phyloP scores from a whole-genome alignment of 2,329 filamentous ascomycete genomes.

The Calycina herbarum region DNA sequence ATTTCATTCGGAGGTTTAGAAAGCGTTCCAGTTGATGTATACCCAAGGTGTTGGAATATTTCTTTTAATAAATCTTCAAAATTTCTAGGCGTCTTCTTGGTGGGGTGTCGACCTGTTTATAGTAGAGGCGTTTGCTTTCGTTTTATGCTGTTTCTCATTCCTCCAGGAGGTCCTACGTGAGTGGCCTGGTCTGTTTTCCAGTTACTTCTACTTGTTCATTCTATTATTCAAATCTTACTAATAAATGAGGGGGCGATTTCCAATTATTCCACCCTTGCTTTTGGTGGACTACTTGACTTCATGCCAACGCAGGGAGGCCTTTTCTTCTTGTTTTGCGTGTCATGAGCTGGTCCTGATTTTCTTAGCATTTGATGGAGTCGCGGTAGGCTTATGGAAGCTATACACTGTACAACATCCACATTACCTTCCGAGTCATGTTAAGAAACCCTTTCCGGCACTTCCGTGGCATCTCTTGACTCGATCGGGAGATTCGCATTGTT shows the following conservation, averaged over 20 bases:
- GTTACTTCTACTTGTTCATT: too few species aligned
- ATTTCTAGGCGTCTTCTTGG: neutral
- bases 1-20: slow-evolving; percentile 12
- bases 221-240: too few species aligned
- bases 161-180: too few species aligned
- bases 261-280: too few species aligned
- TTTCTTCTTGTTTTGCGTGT: too few species aligned
- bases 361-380: too few species aligned
- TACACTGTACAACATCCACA: neutral
- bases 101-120: neutral
- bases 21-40: slow-evolving; percentile 1
- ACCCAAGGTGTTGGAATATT: neutral
- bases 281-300: too few species aligned
- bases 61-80: neutral
- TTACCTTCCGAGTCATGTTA: neutral
- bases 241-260: too few species aligned
- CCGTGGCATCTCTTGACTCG: neutral
- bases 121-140: neutral
- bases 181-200: too few species aligned
- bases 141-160: too few species aligned
- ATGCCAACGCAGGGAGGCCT: too few species aligned
- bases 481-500: neutral
- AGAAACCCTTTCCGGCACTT: neutral
- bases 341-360: too few species aligned
- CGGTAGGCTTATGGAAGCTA: neutral